Evolutionary conservation across 768 basidiomycete species (phyloP), one percentile per base, ranked within the genome.

Genomic region (Psilocybe cubensis): DNA sequence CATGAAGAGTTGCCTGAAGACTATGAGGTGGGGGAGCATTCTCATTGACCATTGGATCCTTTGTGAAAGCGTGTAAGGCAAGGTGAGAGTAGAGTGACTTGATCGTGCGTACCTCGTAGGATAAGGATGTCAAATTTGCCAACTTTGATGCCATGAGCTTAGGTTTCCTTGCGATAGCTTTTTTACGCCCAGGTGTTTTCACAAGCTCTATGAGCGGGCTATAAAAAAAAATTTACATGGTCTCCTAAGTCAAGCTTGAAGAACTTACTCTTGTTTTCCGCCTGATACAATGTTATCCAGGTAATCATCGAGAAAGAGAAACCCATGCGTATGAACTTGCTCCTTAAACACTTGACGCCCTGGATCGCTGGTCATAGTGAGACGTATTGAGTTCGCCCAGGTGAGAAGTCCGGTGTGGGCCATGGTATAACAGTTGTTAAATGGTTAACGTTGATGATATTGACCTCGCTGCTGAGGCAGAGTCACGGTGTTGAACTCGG

Each of bases 111-210:
- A 88, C 88, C 68, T 85, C 80, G 6, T 81, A 66, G 12, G 79
- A 79, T 33, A 79, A 59, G 0, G 73, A 65, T 18, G 46, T 24
- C 14, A 77, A 64, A 9, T 68, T 73, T 47, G 76, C 79, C 54
- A 79, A 71, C 66, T 82, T 85, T 8, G 80, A 81, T 4, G 76
- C 66, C 3, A 65, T 63, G 10, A 76, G 68, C 62, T 83, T 83
- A 17, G 80, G 75, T 62, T 80, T 83, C 62, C 78, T 83, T 3
- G 75, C 73, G 12, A 79, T 70, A 46, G 76, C 78, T 72, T 83
- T 90, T 70, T 83, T 91, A 42, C 91, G 83, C 27, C 89, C 86
- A 12, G 92, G 92, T 1, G 92, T 94, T 73, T 94, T 94, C 2
- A 94, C 84, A 17, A 94, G 79, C 52, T 93, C 90, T 40, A 91